Base-by-base conservation (phyloP, 169 alveolate genomes). In the Hepatocystis sp. region DNA sequence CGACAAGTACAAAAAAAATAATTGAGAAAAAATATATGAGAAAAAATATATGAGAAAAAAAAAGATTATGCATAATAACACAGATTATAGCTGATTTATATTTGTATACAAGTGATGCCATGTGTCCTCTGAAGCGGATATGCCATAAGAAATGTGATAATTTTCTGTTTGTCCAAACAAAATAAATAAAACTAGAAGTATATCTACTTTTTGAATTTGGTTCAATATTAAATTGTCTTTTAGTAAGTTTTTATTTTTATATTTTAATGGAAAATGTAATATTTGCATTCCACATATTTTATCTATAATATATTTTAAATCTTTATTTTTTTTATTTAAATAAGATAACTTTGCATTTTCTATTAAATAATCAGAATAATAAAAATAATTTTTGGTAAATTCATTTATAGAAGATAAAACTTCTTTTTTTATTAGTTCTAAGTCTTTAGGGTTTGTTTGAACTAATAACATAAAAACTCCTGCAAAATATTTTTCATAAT, bases 391-490 rank as follows among this genome's bases (percentile, higher is more conserved):
- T 51, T 34, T 86, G 25, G 88, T 55, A 64, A 68, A 66, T 19
- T 55, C 52, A 15, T 64, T 23, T 19, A 76, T 61, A 65, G 53
- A 36, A 11, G 60, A 64, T 47, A 84, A 51, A 15, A 90, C 91
- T 53, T 92, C 95, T 27, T 71, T 67, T 56, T 90, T 68, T 36
- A 92, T 78, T 46, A 89, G 21, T 32, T 84, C 84, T 49, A 90
- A 89, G 53, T 89, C 91, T 66, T 68, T 71, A 30, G 91, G 93
- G 52, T 91, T 88, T 30, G 95, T 90, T 86, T 92, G 95, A 19
- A 90, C 94, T 21, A 95, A 78, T 15, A 94, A 56, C 13, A 93
- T 91, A 81, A 84, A 94, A 46, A 90, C 81, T 4, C 96, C 96
- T 13, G 94, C 94, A 65, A 90, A 78, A 30, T 91, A 92, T 25